These are phyloP conservation scores for Vinca minor DNA, from an alignment of 257 asterid genomes.

Conservation along the genomic window DNA sequence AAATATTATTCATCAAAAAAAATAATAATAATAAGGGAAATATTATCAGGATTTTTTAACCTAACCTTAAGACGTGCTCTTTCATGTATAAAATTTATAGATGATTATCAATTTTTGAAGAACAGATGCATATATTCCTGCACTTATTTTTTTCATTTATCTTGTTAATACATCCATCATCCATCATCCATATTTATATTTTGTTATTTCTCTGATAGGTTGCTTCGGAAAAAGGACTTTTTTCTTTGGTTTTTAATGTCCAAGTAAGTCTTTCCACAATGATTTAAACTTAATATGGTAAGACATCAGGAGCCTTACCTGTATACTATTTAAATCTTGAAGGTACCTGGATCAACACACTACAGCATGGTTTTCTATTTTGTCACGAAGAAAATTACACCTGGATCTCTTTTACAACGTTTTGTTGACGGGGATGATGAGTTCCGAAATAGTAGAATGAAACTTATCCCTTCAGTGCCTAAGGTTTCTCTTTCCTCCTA, in stretches of 20 bases:
- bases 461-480: conserved; percentile 95
- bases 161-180: conserved; percentile 1
- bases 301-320: conserved; percentile 13
- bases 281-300: conserved; percentile 9
- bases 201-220: conserved; percentile 39
- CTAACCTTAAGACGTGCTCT: too few species aligned
- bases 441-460: conserved; percentile 82
- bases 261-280: conserved; percentile 64
- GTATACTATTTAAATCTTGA: conserved; percentile 11
- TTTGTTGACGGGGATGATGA: conserved; percentile 96
- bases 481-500: conserved; percentile 48
- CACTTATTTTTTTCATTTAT: background rate
- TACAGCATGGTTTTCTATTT: conserved; percentile 94
- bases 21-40: too few species aligned
- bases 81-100: too few species aligned
- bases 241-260: conserved; percentile 70
- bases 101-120: too few species aligned
- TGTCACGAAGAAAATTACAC: conserved; percentile 46
- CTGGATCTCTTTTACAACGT: conserved; percentile 79
- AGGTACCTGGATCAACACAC: conserved; percentile 97
- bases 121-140: background rate
- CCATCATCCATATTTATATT: conserved; percentile 13
- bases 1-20: too few species aligned
- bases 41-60: too few species aligned
- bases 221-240: conserved; percentile 85